A percentile compares a stretch with the other conserved stretches of the same genome.
phyloP scores from a whole-genome alignment of 106 monocot genomes.

The Allium fistulosum region DNA sequence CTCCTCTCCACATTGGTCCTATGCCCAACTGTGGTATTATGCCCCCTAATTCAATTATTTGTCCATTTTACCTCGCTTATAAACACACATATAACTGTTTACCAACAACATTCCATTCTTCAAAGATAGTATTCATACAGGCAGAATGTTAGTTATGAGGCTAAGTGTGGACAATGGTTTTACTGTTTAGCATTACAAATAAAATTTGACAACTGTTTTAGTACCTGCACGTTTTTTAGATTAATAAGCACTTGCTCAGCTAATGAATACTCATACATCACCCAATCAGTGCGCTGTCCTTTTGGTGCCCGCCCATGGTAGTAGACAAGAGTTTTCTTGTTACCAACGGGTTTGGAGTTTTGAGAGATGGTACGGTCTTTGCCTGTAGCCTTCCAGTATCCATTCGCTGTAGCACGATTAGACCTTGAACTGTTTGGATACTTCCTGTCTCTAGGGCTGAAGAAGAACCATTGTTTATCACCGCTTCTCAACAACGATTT shows the following conservation, averaged over 20 bases:
- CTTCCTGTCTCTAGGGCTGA: constrained; percentile 78
- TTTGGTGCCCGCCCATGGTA: constrained; percentile 77
- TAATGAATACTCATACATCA: constrained; percentile 90
- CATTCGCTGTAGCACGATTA: constrained; percentile 59
- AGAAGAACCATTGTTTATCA: constrained; percentile 95
- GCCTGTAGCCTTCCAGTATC: constrained; percentile 96
- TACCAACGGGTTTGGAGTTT: constrained; percentile 45
- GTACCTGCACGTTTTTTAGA: constrained; percentile 39
- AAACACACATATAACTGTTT: too few species aligned
- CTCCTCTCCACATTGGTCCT: too few species aligned
- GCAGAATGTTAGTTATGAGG: too few species aligned
- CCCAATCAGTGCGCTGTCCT: constrained; percentile 83
- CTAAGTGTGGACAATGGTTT: too few species aligned
- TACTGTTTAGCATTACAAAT: too few species aligned
- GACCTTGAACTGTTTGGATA: constrained; percentile 86
- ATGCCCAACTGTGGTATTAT: too few species aligned
- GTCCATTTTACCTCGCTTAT: too few species aligned
- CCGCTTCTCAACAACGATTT: constrained; percentile 61
- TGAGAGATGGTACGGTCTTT: constrained; percentile 70
- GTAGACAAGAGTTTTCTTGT: constrained; percentile 92
- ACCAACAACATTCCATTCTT: too few species aligned
- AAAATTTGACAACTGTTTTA: neutral
- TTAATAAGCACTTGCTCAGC: constrained; percentile 47
- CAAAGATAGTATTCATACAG: too few species aligned
- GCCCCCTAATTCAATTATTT: too few species aligned